phyloP scores from a whole-genome alignment of 2,329 filamentous ascomycete species.

The Simplicillium aogashimaense region DNA sequence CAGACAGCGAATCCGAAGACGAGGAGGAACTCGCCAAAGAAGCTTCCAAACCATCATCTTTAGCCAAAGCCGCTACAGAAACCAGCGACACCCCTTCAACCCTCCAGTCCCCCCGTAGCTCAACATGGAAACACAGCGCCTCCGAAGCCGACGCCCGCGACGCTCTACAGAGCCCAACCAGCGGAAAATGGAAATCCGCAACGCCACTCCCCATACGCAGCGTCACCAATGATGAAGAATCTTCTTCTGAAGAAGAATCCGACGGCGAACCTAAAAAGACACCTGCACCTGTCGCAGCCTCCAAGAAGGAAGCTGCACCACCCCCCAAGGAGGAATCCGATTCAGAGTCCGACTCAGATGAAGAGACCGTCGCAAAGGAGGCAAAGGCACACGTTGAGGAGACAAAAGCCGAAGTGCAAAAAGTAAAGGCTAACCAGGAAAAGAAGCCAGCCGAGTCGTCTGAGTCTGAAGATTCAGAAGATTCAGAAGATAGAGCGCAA shows the following conservation, averaged over 20 bases:
- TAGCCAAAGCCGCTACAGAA: slow-evolving; percentile 3
- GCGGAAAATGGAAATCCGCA: slow-evolving; percentile 3
- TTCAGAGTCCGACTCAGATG: too few species aligned
- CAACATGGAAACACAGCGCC: slow-evolving; percentile 23
- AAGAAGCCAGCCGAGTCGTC: too few species aligned
- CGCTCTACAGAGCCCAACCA: slow-evolving; percentile 8
- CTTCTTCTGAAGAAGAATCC: not conserved
- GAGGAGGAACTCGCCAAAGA: not conserved
- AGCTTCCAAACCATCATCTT: too few species aligned
- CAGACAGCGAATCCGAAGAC: too few species aligned
- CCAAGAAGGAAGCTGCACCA: too few species aligned
- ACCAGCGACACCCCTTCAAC: slow-evolving; percentile 10
- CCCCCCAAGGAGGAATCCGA: too few species aligned
- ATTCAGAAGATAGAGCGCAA: slow-evolving; percentile 5
- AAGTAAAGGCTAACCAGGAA: too few species aligned
- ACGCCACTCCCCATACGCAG: too few species aligned
- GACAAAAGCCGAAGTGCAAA: slow-evolving; percentile 1
- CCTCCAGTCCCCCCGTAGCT: slow-evolving; percentile 31
- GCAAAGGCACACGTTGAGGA: slow-evolving; percentile 5
- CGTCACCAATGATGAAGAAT: not conserved
- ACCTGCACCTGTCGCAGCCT: too few species aligned
- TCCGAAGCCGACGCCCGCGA: slow-evolving; percentile 8
- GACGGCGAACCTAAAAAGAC: not conserved
- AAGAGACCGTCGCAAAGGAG: not conserved
- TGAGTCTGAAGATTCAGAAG: slow-evolving; percentile 7